Base-by-base conservation (phyloP, 1,284 basidiomycete species). In the Anthracocystis walkeri region DNA sequence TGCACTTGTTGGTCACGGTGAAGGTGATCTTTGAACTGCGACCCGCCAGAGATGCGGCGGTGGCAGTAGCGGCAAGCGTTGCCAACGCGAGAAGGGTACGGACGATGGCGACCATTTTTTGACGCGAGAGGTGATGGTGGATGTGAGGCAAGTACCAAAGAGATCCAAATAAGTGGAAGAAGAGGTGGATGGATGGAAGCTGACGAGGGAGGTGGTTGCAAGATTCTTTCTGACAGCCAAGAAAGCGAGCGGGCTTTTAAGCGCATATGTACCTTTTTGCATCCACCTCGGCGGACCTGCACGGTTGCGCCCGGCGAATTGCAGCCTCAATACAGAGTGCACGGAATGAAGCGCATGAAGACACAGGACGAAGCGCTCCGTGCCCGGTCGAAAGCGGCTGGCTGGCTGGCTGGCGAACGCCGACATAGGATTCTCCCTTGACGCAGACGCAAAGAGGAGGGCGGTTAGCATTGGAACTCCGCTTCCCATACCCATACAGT, bases 21-120 rank as follows among this genome's bases (percentile, higher is more conserved):
- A 76, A 68, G 31, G 65, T 65, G 48, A 76, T 64, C 52, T 65
- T 65, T 41, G 74, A 72, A 59, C 68, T 72, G 52, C 74, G 74
- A 0, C 60, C 58, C 0, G 60, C 55, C 1, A 65, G 21, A 14
- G 67, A 23, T 1, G 60, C 60, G 21, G 63, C 60, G 33, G 61
- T 42, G 6, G 58, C 65, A 6, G 65, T 50, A n/a, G 58, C 56
- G 11, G 56, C 68, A 4, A 72, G 51, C 7, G 53, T 58, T 23
- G 44, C 52, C 7, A 68, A n/a, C 8, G 68, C 53, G 35, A 61
- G 10, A 40, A 72, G 46, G 35, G 58, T 54, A 27, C 58, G 64
- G 49, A 65, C 7, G 57, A 75, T 58, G 45, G 67, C 67, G 18
- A 75, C 67, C 73, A 75, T 75, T 51, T 10, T n/a, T n/a, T 20